Conservation (phyloP, 1,139 yeast genomes). For the Pichia sp. region DNA sequence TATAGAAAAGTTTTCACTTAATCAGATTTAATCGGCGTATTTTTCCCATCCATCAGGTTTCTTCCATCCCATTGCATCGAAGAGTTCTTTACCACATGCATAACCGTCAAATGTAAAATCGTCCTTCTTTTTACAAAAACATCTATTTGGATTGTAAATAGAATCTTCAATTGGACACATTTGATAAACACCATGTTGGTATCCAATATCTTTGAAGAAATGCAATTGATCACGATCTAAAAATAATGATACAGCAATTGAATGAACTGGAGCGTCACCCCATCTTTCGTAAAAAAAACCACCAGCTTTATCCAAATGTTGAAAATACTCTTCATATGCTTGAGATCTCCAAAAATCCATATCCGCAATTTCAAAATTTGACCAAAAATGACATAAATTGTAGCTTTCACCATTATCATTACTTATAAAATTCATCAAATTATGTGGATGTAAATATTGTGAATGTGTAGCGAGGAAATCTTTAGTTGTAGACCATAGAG, state of each 20-base stretch:
- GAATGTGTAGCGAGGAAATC: constrained; percentile 43
- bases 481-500: constrained; percentile 51
- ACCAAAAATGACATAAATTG: constrained; percentile 55
- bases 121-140: constrained; percentile 42
- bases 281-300: constrained; percentile 58
- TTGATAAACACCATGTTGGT: constrained; percentile 46
- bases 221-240: constrained; percentile 40
- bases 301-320: constrained; percentile 42
- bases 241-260: constrained; percentile 48
- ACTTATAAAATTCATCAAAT: constrained; percentile 41
- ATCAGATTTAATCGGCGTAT: constrained; percentile 15
- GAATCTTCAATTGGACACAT: constrained; percentile 48
- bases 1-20: neutral
- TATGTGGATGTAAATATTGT: constrained; percentile 38
- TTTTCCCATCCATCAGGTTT: constrained; percentile 52
- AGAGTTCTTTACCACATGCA: constrained; percentile 49
- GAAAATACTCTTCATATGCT: constrained; percentile 41
- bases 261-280: constrained; percentile 59
- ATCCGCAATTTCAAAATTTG: constrained; percentile 49
- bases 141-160: constrained; percentile 37
- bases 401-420: constrained; percentile 44
- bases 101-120: constrained; percentile 51
- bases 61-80: constrained; percentile 38
- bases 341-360: constrained; percentile 47
- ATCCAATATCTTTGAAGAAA: constrained; percentile 50